Conservation (phyloP, 1,139 yeast genomes). For the Candida gigantensis region DNA sequence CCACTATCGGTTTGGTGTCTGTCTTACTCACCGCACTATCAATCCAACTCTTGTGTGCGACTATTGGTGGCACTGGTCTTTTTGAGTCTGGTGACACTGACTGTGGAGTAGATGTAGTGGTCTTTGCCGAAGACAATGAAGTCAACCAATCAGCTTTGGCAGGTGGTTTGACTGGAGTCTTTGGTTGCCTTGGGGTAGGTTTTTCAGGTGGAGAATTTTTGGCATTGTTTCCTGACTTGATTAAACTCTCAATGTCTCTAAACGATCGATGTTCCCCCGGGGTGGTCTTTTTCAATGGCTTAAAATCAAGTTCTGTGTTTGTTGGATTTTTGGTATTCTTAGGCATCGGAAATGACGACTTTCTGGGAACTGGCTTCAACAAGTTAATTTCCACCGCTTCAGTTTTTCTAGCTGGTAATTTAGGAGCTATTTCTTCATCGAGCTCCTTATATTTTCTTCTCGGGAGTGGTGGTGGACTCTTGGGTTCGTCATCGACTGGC, state of each 20-base stretch:
- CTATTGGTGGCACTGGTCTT: conserved; percentile 4
- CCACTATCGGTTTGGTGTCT: conserved; percentile 5
- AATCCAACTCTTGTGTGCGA: conserved; percentile 12
- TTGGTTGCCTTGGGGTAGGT: not conserved
- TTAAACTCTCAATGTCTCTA: conserved; percentile 22
- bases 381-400: conserved; percentile 20
- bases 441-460: conserved; percentile 11
- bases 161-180: conserved; percentile 3
- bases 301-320: conserved; percentile 1
- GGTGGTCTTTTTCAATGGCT: not conserved
- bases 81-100: conserved; percentile 5
- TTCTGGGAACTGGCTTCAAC: conserved; percentile 23
- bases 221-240: conserved; percentile 17
- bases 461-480: conserved; percentile 17
- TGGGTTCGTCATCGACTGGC: conserved; percentile 10
- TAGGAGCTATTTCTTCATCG: not conserved
- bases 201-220: conserved; percentile 11
- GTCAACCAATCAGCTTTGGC: conserved; percentile 9
- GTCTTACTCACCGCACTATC: conserved; percentile 16
- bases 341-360: conserved; percentile 8
- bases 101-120: conserved; percentile 10
- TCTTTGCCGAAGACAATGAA: conserved; percentile 7
- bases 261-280: conserved; percentile 20
- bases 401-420: conserved; percentile 1
- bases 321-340: conserved; percentile 3